Evolutionary conservation across 768 basidiomycete species (phyloP), one percentile per base, ranked within the genome.

Genomic region (Trametes cingulata): DNA sequence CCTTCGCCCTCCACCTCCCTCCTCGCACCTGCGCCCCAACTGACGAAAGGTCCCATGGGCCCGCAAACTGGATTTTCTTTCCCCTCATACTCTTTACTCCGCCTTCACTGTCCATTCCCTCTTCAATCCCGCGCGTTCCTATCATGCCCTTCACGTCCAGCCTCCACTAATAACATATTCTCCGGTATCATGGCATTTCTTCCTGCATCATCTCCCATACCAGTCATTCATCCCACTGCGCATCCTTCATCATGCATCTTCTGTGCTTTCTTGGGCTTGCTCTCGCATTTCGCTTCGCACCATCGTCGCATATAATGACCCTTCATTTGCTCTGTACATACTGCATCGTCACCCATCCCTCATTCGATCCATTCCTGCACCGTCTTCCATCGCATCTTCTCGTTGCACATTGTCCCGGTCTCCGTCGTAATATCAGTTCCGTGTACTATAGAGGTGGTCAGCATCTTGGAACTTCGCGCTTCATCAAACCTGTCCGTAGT

Each of bases 261-360:
- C 17, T 43, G 29, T 41, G 51, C 39, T 45, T 52, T 54, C 46
- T 58, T 47, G 46, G 37, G 27, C 41, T 25, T 20, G 61, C 61
- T 62, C 52, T 62, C 61, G 37, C 47, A 58, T 36, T 39, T n/a
- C 19, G 20, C 45, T 47, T 58, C 56, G 61, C 61, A 58, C 54
- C 43, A 19, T 4, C 33, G 8, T 46, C 59, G 56, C 56, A 62
- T 57, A 58, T 63, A 63, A 63, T 63, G 52, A 15, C 52, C 50
- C 17, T 51, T 29, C 54, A 51, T 51, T 56, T 43, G 61, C 56
- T 54, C 33, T 58, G 52, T 46, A 58, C 52, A 63, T 56, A 57
- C 40, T 22, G 36, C 51, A 56, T 45, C 25, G 29, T 37, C 36
- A 13, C 42, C 12, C 24, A 25, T 29, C 46, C 33, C 14, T 10